Base-by-base conservation (phyloP, 2,329 filamentous ascomycete species). In the Colletotrichum truncatum region DNA sequence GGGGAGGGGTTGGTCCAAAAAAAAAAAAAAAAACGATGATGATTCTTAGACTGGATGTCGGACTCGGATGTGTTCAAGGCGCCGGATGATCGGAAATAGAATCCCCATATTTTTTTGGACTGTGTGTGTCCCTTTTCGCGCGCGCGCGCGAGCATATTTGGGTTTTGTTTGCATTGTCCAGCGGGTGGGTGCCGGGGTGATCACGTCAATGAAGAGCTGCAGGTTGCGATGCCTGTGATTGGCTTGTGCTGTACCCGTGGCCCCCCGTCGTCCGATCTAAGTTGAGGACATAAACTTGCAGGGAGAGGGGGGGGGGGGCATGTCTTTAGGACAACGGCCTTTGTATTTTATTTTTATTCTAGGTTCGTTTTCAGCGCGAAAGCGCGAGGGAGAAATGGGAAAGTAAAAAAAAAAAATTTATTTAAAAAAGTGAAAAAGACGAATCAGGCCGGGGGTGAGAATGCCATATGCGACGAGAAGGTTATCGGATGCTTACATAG, bases 181-280 rank as follows among this genome's bases (percentile, higher is more conserved):
- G n/a, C n/a, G n/a, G n/a, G n/a, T 10, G 36, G 12, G 43, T 41
- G 38, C 52, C 53, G 14, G 59, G 59, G 16, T 45, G 21, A 58
- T 56, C 58, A 56, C 58, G 51, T 62, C 58, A 55, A 62, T 54
- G 51, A 54, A 34, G 28, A 41, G 34, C 34, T 39, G 51, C 51
- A 54, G 14, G 34, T 25, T 39, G 32, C 12, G 41, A 7, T 10
- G 51, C 9, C 18, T 16, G 28, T 28, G 6, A 52, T 64, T 64
- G 60, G 60, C 5, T 45, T 9, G 23, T 18, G 38, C 25, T 10
- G 25, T n/a, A 12, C 36, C 10, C 36, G 11, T 23, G 21, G 25
- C 21, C 52, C 51, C n/a, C 45, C 34, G 23, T 36, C 30, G 45
- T 59, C 60, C 45, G 60, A 59, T 59, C 54, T 59, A 49, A 48